phyloP scores from a whole-genome alignment of 139 green algal genomes.

The Closterium sp. region DNA sequence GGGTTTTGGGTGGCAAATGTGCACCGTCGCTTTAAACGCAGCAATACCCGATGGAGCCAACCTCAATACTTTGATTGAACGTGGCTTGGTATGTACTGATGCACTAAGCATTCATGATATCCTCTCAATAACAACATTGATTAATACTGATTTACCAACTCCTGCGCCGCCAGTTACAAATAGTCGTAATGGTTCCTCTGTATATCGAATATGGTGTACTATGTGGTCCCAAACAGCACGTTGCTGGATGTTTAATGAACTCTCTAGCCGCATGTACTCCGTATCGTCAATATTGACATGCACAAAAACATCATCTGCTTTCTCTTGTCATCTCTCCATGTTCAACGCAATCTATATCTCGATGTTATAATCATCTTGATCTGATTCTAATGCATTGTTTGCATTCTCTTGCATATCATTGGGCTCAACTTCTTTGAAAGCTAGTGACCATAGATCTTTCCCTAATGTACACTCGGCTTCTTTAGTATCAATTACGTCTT shows the following conservation, averaged over 20 bases:
- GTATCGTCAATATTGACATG: not conserved
- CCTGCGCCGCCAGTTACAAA: not conserved
- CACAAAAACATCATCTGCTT: too few relatives aligned
- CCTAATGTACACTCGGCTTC: too few relatives aligned
- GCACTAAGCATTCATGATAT: not conserved
- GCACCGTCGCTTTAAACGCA: too few relatives aligned
- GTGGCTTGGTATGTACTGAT: not conserved
- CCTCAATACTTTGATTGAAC: not conserved
- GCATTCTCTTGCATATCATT: too few relatives aligned
- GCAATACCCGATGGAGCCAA: not conserved
- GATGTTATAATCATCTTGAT: too few relatives aligned
- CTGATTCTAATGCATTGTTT: too few relatives aligned
- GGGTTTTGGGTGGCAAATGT: too few relatives aligned
- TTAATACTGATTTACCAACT: not conserved
- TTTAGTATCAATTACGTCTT: too few relatives aligned
- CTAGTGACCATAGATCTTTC: too few relatives aligned
- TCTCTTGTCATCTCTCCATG: too few relatives aligned
- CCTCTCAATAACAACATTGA: not conserved
- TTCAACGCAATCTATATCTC: too few relatives aligned
- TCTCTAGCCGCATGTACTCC: not conserved
- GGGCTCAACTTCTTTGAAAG: too few relatives aligned
- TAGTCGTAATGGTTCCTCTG: not conserved
- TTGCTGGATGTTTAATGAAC: not conserved
- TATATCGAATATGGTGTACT: not conserved
- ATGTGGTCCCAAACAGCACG: not conserved